Evolutionary conservation across 257 asterid species (phyloP), one percentile per base, ranked within the genome.

Genomic region (Capsicum rhomboideum): DNA sequence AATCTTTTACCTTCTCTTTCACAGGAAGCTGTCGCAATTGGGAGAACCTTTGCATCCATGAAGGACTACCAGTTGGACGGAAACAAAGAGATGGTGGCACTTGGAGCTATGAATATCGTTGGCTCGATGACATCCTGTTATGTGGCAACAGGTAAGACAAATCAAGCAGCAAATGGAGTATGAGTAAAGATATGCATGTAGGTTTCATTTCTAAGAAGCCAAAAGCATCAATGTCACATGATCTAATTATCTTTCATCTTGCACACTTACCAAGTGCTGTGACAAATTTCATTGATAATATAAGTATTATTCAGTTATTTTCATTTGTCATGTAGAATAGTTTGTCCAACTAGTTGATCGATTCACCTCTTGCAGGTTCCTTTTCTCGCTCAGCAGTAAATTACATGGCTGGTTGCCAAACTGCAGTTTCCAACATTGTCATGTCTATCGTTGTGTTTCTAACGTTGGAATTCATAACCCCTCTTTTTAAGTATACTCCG

Each of bases 41-140:
- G 98, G 83, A 85, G 99, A 89, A 96, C 99, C 9, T 96, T 96
- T 87, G 99, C 98, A 55, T 86, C 94, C 67, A 92, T 93, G 97
- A 96, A 96, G 84, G 99, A 96, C 89, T 96, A 96, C 86, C 97
- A 93, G 59, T 82, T 96, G 50, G 99, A 96, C 49, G 99, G 98
- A 81, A 96, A 94, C 93, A 93, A 88, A 84, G 99, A 94, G 90
- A 94, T 96, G 99, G 92, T 96, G 78, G 99, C 98, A 50, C 94
- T 96, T 18, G 99, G 99, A 87, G 81, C 97, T 13, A 96, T 96
- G 99, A 96, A 96, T 78, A 87, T 96, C 40, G 92, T 93, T 23
- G 99, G 99, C 44, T 96, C 99, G 2, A 89, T 96, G 97, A 94
- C 98, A 7, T 96, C 99, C 52, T 96, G 99, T 87, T 96, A 96